Percentiles rank a stretch among this genome's conserved stretches.
These are phyloP conservation scores for Stenocarpella maydis DNA, from an alignment of 2,329 filamentous ascomycete species.

Conservation along the genomic window DNA sequence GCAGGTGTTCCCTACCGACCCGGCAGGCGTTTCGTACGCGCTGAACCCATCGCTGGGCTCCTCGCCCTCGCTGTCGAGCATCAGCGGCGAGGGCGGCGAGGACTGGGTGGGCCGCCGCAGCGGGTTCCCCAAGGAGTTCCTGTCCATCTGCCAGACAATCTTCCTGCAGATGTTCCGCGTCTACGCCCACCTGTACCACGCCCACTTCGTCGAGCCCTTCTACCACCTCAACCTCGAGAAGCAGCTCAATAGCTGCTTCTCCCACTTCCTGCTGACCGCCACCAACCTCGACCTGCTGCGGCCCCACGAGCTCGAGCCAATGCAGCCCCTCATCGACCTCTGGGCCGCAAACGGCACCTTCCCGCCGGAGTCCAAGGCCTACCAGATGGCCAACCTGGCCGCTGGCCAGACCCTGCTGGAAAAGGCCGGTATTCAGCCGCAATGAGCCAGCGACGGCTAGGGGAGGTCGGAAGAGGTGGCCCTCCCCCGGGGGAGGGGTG, in stretches of 20 bases:
- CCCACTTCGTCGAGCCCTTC: slow-evolving; percentile 78
- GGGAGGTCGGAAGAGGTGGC: neutral
- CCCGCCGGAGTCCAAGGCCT: slow-evolving; percentile 67
- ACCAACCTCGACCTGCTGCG: slow-evolving; percentile 75
- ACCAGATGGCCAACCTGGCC: slow-evolving; percentile 58
- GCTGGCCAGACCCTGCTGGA: slow-evolving; percentile 53
- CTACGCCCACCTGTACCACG: slow-evolving; percentile 89
- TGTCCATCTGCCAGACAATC: slow-evolving; percentile 80
- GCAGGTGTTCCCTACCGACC: slow-evolving; percentile 80
- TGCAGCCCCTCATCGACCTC: slow-evolving; percentile 82
- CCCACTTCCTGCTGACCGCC: slow-evolving; percentile 73
- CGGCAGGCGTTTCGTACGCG: slow-evolving; percentile 63
- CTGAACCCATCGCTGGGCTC: slow-evolving; percentile 59
- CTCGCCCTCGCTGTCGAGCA: slow-evolving; percentile 50
- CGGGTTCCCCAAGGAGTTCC: slow-evolving; percentile 81
- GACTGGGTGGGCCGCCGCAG: slow-evolving; percentile 82
- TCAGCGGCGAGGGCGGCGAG: slow-evolving; percentile 52
- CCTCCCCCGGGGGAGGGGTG: no score
- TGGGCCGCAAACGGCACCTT: slow-evolving; percentile 81
- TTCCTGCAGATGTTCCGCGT: slow-evolving; percentile 92
- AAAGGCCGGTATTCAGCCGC: slow-evolving; percentile 39
- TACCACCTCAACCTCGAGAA: slow-evolving; percentile 74
- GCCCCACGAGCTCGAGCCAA: slow-evolving; percentile 81
- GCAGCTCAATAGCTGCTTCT: slow-evolving; percentile 77
- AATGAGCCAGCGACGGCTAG: neutral